Conservation (phyloP, 1,139 yeast species). For the Scheffersomyces illinoinensis region DNA sequence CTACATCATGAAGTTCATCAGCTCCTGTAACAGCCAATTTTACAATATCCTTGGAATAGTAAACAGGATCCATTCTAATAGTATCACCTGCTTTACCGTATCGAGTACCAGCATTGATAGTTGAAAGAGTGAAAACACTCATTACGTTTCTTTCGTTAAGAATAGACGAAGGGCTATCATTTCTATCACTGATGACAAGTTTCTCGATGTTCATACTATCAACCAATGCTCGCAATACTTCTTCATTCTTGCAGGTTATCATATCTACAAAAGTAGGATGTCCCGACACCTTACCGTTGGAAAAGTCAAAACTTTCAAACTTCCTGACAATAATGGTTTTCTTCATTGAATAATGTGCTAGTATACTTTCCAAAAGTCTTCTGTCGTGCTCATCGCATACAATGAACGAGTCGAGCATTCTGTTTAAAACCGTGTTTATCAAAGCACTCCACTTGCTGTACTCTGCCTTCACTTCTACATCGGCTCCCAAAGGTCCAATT, state of each 20-base stretch:
- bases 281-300: constrained; percentile 25
- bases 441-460: constrained; percentile 62
- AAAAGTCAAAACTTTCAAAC: constrained; percentile 57
- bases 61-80: constrained; percentile 61
- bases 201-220: constrained; percentile 66
- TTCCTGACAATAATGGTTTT: constrained; percentile 54
- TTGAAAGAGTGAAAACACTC: constrained; percentile 46
- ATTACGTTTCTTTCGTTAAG: constrained; percentile 35
- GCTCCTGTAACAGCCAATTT: constrained; percentile 30
- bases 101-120: constrained; percentile 44
- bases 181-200: constrained; percentile 50
- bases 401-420: constrained; percentile 60
- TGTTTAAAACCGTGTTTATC: constrained; percentile 52
- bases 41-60: constrained; percentile 31
- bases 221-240: constrained; percentile 60
- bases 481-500: constrained; percentile 82
- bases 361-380: constrained; percentile 42
- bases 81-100: constrained; percentile 38
- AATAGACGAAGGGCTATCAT: constrained; percentile 6
- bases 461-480: constrained; percentile 56
- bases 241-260: constrained; percentile 54
- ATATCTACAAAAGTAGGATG: constrained; percentile 60
- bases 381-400: constrained; percentile 69
- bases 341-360: constrained; percentile 28
- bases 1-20: background rate